These are phyloP conservation scores for Salix udensis DNA, from an alignment of 345 rosid genomes.

Conservation along the genomic window DNA sequence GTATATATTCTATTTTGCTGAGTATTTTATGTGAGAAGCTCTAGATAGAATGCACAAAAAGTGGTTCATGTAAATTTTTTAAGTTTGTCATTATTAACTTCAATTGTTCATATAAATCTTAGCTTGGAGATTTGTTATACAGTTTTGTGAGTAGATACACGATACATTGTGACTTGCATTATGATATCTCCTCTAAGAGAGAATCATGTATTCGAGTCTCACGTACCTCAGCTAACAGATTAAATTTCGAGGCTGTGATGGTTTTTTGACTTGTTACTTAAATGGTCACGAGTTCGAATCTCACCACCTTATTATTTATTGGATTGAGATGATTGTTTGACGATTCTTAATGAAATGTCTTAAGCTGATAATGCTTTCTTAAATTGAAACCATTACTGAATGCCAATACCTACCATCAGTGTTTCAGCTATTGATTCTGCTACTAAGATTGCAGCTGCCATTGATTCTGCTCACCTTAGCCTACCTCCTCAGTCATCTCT, in stretches of 20 bases:
- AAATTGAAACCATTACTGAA: too few species aligned
- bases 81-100: not conserved
- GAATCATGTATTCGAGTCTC: too few species aligned
- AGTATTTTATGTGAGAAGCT: not conserved
- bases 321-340: not conserved
- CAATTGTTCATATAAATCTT: not conserved
- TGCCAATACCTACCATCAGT: not conserved
- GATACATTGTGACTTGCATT: not conserved
- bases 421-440: not conserved
- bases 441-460: not conserved
- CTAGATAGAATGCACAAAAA: not conserved
- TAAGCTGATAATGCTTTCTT: not conserved
- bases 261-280: too few species aligned
- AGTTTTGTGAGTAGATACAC: not conserved
- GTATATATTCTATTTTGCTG: constrained; percentile 28
- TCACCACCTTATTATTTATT: too few species aligned
- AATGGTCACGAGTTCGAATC: not conserved
- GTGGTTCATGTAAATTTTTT: not conserved
- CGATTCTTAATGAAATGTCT: not conserved
- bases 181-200: too few species aligned
- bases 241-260: too few species aligned
- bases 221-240: too few species aligned
- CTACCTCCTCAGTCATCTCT: too few species aligned
- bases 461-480: not conserved
- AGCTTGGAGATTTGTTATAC: not conserved